Conservation (phyloP, 306 rosid species). For the Gastrolobium bilobum region DNA sequence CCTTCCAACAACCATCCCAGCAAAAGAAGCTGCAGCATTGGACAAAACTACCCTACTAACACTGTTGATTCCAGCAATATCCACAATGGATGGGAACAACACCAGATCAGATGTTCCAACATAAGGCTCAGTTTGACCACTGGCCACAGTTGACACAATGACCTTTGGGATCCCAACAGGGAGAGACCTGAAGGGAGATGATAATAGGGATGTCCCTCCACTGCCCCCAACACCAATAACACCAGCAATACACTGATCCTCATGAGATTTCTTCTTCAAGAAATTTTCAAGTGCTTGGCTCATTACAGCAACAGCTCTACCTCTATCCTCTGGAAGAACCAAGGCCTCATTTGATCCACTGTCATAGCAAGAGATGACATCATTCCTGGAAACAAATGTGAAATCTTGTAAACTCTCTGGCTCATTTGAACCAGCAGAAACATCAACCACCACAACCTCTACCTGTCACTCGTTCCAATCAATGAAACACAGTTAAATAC, state of each 20-base stretch:
- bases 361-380: slow-evolving; percentile 58
- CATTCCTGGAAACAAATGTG: slow-evolving; percentile 69
- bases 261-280: slow-evolving; percentile 60
- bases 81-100: slow-evolving; percentile 82
- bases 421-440: slow-evolving; percentile 63
- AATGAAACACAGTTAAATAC: slow-evolving; percentile 15
- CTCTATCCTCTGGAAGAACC: slow-evolving; percentile 75
- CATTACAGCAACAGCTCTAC: slow-evolving; percentile 76
- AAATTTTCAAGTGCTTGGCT: slow-evolving; percentile 70
- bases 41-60: slow-evolving; percentile 75
- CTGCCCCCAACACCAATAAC: slow-evolving; percentile 87
- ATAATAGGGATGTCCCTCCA: slow-evolving; percentile 86
- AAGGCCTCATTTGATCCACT: slow-evolving; percentile 43
- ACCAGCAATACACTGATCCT: slow-evolving; percentile 65
- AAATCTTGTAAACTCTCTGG: slow-evolving; percentile 56
- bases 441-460: slow-evolving; percentile 73
- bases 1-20: slow-evolving; percentile 90
- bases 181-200: slow-evolving; percentile 70
- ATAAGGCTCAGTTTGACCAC: slow-evolving; percentile 87
- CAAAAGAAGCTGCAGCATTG: slow-evolving; percentile 88
- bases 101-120: slow-evolving; percentile 83
- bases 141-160: slow-evolving; percentile 88
- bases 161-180: slow-evolving; percentile 88
- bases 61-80: slow-evolving; percentile 82
- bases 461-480: slow-evolving; percentile 57